These are phyloP conservation scores for Salix exigua DNA, from an alignment of 345 rosid species.

Conservation along the genomic window DNA sequence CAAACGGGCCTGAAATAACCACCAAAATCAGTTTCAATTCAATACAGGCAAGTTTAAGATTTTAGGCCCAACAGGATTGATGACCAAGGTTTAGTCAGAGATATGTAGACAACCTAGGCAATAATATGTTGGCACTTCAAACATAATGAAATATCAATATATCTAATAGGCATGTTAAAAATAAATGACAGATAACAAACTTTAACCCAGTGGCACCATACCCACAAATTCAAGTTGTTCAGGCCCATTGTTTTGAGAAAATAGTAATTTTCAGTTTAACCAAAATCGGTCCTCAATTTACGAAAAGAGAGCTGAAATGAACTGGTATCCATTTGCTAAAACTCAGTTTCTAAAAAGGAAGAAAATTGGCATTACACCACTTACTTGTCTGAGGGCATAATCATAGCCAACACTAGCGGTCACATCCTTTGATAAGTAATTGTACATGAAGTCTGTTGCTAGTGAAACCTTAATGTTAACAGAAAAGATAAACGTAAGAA, in stretches of 20 bases:
- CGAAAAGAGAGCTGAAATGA: neutral
- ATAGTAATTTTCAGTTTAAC: too few relatives aligned
- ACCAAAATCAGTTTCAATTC: neutral
- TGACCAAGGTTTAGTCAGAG: too few relatives aligned
- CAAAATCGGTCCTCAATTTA: too few relatives aligned
- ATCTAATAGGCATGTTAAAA: too few relatives aligned
- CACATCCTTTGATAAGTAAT: constrained; percentile 80
- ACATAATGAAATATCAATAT: too few relatives aligned
- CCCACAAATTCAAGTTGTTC: too few relatives aligned
- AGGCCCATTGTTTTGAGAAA: too few relatives aligned
- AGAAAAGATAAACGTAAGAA: constrained; percentile 3
- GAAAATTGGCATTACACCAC: constrained; percentile 3
- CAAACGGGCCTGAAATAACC: constrained; percentile 67
- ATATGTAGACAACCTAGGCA: too few relatives aligned
- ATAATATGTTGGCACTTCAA: too few relatives aligned
- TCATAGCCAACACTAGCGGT: constrained; percentile 92
- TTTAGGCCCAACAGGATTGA: neutral
- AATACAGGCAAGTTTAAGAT: neutral
- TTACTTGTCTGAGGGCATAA: constrained; percentile 95
- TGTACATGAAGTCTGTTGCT: constrained; percentile 83
- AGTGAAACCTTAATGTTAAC: constrained; percentile 65
- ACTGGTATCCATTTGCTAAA: neutral
- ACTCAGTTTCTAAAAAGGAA: neutral
- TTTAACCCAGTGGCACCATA: too few relatives aligned
- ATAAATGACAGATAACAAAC: too few relatives aligned